phyloP scores from a whole-genome alignment of 306 rosid species.

The Inga leiocalycina region DNA sequence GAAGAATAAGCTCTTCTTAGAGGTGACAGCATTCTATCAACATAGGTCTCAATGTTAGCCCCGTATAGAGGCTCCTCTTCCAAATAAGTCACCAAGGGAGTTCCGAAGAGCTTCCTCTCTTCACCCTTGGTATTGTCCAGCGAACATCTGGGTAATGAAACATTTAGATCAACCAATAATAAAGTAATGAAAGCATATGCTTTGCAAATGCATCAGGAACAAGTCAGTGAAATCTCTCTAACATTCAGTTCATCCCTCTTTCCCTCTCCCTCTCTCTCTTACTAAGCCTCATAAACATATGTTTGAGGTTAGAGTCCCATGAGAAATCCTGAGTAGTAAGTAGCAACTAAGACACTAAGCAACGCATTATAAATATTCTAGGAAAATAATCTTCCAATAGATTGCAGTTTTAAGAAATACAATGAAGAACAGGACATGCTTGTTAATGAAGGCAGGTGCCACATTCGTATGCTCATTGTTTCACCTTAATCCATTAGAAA shows the following conservation, averaged over 20 bases:
- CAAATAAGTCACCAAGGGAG: conserved; percentile 83
- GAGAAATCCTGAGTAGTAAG: conserved; percentile 14
- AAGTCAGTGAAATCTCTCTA: conserved; percentile 31
- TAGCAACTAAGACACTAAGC: conserved; percentile 24
- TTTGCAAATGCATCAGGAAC: conserved; percentile 26
- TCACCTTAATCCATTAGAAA: background rate
- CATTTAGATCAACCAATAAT: conserved; percentile 31
- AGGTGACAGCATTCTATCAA: conserved; percentile 69
- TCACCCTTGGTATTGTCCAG: conserved; percentile 60
- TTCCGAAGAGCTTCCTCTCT: conserved; percentile 78
- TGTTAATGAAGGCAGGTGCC: background rate
- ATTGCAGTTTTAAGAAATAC: conserved; percentile 17
- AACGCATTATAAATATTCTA: conserved; percentile 1
- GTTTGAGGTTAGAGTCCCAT: conserved; percentile 10
- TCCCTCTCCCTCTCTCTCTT: background rate
- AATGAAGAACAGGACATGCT: background rate
- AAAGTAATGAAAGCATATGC: conserved; percentile 30
- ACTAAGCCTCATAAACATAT: conserved; percentile 8
- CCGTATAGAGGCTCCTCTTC: conserved; percentile 62
- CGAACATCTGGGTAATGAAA: conserved; percentile 46
- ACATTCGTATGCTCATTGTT: background rate
- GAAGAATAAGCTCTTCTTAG: conserved; percentile 64
- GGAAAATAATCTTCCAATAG: conserved; percentile 16
- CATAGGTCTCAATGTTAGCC: conserved; percentile 56
- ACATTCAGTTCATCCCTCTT: conserved; percentile 6